Conservation (phyloP, 441 rosid species). For the Aleurites moluccanus region DNA sequence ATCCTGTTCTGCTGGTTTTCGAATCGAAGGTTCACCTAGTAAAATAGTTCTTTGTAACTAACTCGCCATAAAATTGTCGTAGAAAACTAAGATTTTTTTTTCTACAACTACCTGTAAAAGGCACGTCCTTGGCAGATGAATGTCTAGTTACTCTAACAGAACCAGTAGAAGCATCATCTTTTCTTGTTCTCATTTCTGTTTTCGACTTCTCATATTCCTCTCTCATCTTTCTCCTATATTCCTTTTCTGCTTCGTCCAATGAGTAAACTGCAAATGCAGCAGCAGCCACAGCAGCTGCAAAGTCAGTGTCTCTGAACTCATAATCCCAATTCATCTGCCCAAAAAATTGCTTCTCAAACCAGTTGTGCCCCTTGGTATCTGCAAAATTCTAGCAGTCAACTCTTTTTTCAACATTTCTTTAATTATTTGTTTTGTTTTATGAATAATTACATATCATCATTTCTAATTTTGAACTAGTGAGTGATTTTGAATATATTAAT, state of each 20-base stretch:
- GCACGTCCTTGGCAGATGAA: conserved; percentile 34
- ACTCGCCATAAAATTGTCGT: background rate
- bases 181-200: conserved; percentile 24
- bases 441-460: background rate
- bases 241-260: conserved; percentile 40
- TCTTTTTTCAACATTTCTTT: background rate
- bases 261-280: conserved; percentile 51
- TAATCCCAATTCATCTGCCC: conserved; percentile 32
- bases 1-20: conserved; percentile 21
- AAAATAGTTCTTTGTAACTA: background rate
- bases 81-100: background rate
- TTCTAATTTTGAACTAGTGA: background rate
- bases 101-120: conserved; percentile 33
- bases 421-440: background rate
- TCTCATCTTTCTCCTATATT: conserved; percentile 30
- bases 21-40: conserved; percentile 34
- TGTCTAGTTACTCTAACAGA: conserved; percentile 22
- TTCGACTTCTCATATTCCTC: conserved; percentile 40
- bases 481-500: background rate
- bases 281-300: conserved; percentile 66
- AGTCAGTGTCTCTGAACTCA: conserved; percentile 39
- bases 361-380: conserved; percentile 28
- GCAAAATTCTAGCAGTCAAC: conserved; percentile 1
- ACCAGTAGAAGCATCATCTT: conserved; percentile 16
- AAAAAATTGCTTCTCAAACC: conserved; percentile 30